Conservation (phyloP, 2,329 filamentous ascomycete genomes). For the Tolypocladium pustulatum region DNA sequence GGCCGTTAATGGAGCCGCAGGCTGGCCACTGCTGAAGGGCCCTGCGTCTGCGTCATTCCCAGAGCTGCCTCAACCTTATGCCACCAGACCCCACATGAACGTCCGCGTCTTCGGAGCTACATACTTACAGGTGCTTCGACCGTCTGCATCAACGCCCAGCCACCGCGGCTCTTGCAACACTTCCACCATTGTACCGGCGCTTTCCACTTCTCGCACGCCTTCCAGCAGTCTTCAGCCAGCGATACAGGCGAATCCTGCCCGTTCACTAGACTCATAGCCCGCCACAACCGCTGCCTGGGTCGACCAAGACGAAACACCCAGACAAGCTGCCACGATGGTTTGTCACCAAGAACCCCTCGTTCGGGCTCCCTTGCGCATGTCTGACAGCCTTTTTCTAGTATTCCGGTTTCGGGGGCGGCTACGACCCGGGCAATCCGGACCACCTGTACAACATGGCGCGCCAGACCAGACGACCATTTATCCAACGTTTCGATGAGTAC, state of each 20-base stretch:
- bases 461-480: slow-evolving; percentile 34
- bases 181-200: not conserved
- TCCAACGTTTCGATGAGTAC: slow-evolving; percentile 91
- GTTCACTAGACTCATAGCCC: not conserved
- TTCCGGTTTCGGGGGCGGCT: slow-evolving; percentile 29
- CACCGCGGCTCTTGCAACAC: not conserved
- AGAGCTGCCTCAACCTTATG: not conserved
- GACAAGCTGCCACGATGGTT: not conserved
- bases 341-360: not conserved
- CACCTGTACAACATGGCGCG: slow-evolving; percentile 38
- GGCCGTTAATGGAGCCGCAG: not conserved
- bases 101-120: not conserved
- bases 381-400: slow-evolving; percentile 12
- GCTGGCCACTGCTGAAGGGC: not conserved
- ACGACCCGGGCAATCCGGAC: slow-evolving; percentile 36
- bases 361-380: not conserved
- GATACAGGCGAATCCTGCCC: not conserved
- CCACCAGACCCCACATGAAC: not conserved
- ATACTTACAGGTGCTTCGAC: not conserved
- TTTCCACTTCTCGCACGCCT: not conserved
- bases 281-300: not conserved
- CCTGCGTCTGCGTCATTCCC: not conserved
- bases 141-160: not conserved
- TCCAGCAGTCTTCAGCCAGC: not conserved
- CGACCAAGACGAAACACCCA: not conserved